Conservation (phyloP, 2,329 filamentous ascomycete species). For the Onygenales sp. region DNA sequence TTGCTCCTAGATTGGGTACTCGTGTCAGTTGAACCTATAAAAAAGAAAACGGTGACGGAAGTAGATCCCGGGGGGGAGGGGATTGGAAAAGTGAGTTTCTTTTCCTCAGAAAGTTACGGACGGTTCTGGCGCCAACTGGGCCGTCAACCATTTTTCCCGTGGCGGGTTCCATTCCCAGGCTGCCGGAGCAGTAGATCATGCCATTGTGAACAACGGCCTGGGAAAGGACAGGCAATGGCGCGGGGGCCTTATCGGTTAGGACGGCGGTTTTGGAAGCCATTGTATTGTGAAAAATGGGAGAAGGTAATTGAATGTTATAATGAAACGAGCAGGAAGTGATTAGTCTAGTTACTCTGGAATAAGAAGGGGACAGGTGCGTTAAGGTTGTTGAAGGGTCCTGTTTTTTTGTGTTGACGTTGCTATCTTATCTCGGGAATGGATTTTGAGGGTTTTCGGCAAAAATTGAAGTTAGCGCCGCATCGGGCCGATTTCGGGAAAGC, state of each 20-base stretch:
- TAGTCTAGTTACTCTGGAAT: not conserved
- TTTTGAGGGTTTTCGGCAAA: too few relatives aligned
- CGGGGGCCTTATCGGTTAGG: constrained; percentile 41
- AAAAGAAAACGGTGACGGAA: not conserved
- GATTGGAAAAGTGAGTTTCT: not conserved
- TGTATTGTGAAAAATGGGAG: not conserved
- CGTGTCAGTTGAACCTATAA: too few relatives aligned
- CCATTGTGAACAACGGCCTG: constrained; percentile 55
- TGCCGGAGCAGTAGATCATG: constrained; percentile 62
- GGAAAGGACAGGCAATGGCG: constrained; percentile 47
- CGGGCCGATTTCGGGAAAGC: too few relatives aligned
- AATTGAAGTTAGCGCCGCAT: too few relatives aligned
- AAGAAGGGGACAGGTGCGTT: too few relatives aligned
- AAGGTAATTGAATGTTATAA: not conserved
- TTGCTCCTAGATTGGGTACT: constrained; percentile 23
- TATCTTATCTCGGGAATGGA: not conserved
- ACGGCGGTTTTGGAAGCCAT: constrained; percentile 33
- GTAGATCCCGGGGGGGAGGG: not conserved
- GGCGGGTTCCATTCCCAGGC: constrained; percentile 47
- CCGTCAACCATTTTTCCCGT: constrained; percentile 48
- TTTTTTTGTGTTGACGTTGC: too few relatives aligned
- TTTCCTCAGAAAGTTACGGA: not conserved
- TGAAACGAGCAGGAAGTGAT: not conserved
- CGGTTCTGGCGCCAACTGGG: constrained; percentile 14
- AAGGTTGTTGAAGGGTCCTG: too few relatives aligned